Percentiles rank a stretch among this genome's conserved stretches.
phyloP scores from a whole-genome alignment of 352 stramenopile genomes.

The Globisporangium polare region DNA sequence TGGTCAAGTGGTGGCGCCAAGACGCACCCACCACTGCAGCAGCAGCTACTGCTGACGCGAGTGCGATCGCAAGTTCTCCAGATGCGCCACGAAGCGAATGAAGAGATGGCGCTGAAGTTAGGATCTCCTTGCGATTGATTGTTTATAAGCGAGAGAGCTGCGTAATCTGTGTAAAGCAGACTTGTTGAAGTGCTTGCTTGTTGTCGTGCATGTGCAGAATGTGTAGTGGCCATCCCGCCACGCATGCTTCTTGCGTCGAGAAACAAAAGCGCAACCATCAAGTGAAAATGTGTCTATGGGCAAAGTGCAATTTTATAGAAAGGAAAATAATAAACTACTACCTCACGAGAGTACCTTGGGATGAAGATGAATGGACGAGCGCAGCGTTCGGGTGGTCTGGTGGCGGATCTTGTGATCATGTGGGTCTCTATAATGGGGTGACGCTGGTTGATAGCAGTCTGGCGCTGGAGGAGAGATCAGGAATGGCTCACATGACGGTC shows the following conservation, averaged over 20 bases:
- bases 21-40: neutral
- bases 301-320: conserved; percentile 1
- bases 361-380: neutral
- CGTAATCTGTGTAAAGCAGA: neutral
- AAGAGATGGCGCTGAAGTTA: neutral
- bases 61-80: neutral
- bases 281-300: neutral
- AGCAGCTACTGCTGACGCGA: neutral
- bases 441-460: neutral
- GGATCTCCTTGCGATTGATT: neutral
- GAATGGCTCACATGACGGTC: neutral
- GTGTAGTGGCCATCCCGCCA: too few species aligned
- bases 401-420: neutral
- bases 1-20: conserved; percentile 44
- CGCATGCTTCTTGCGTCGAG: neutral
- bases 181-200: neutral
- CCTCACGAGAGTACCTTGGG: conserved; percentile 3
- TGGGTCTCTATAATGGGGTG: conserved; percentile 11
- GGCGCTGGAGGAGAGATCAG: conserved; percentile 6
- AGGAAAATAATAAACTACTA: conserved; percentile 4
- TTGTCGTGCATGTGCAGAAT: neutral
- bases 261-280: neutral
- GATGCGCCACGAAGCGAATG: neutral
- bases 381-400: conserved; percentile 1
- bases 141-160: neutral